phyloP scores from a whole-genome alignment of 257 asterid genomes.

The Eucommia ulmoides region DNA sequence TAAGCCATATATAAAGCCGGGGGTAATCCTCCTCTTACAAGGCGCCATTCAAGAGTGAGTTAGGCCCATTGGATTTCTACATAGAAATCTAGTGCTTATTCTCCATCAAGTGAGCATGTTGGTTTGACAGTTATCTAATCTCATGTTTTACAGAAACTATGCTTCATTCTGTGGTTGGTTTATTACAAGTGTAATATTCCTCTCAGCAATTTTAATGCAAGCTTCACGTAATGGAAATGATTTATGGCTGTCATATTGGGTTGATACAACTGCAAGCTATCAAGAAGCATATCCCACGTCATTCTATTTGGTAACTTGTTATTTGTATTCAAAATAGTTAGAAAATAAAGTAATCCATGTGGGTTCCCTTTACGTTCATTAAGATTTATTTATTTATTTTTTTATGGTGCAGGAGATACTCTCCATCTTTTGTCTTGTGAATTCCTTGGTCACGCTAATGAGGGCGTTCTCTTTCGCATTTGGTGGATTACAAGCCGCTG shows the following conservation, averaged over 20 bases:
- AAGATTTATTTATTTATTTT: too few relatives aligned
- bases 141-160: constrained; percentile 42
- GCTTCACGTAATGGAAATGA: constrained; percentile 96
- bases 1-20: too few relatives aligned
- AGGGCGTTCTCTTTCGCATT: constrained; percentile 88
- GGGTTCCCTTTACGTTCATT: too few relatives aligned
- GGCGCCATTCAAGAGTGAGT: too few relatives aligned
- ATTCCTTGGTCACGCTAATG: constrained; percentile 63
- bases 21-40: too few relatives aligned
- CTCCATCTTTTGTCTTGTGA: constrained; percentile 55
- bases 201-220: constrained; percentile 90
- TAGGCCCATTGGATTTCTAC: too few relatives aligned
- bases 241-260: constrained; percentile 94
- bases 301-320: constrained; percentile 57
- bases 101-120: too few relatives aligned
- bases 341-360: too few relatives aligned
- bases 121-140: not conserved
- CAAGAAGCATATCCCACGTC: constrained; percentile 47
- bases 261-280: constrained; percentile 52
- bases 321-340: not conserved
- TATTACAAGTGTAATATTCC: constrained; percentile 42
- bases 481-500: constrained; percentile 90
- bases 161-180: constrained; percentile 86
- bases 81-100: not conserved
- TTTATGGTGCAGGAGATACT: constrained; percentile 48